Evolutionary conservation across 495 filamentous ascomycete species (phyloP), one percentile per base, ranked within the genome.

Genomic region (Tuber aestivum): DNA sequence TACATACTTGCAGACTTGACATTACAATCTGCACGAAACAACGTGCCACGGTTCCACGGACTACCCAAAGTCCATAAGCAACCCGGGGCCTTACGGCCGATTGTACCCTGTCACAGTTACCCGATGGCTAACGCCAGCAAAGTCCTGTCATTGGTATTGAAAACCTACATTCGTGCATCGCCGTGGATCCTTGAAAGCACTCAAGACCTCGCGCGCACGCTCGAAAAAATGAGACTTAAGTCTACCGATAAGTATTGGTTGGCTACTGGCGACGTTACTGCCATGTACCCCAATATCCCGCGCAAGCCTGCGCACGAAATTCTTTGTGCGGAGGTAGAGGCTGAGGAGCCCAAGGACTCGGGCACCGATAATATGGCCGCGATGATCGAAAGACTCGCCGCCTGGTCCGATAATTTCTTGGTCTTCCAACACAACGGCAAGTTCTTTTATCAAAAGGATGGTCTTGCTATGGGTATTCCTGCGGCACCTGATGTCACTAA

Each of bases 31-130:
- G 21, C 5, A 6, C 45, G 20, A 48, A 48, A 20, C 0, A 45
- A 45, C 12, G 42, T 72, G n/a, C 73, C 73, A 2, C 70, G 27
- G 9, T 74, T 74, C 32, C 65, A 74, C 5, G 73, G 73, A 18
- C 37, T 74, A 0, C 73, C 73, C 2, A 74, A 74, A 23, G 45
- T 74, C 3, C 73, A 74, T 9, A 74, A 74, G 7, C 21, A 16
- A 5, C 65, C 65, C 0, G 70, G 73, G 68, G 50, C 45, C 8
- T n/a, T 74, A 2, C 23, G 73, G 0, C 73, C 73, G 0, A 74
- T 74, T 0, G 2, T 41, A 41, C 41, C 41, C 0, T 41, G 41
- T 41, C 41, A 41, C 6, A 41, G 41, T 8, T 41, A 41, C 7
- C 6, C 41, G 2, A 7, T 41, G 8, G 41, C 41, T 41, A 41